phyloP scores from a whole-genome alignment of 257 asterid genomes.

The Nicotiana obtusifolia region DNA sequence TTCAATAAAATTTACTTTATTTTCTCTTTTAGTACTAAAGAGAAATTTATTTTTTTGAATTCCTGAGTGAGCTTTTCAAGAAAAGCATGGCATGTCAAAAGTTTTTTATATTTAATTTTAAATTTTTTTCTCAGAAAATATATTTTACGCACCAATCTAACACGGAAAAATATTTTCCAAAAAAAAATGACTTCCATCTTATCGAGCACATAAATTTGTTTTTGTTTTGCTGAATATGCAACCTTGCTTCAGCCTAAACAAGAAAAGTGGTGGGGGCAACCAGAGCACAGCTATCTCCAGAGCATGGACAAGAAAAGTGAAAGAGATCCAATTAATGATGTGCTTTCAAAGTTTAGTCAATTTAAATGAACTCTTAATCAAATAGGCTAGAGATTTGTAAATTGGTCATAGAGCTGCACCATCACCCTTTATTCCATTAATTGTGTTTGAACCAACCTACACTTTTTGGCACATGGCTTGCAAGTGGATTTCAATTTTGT shows the following conservation, averaged over 20 bases:
- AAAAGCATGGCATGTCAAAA: background rate
- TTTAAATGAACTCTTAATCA: background rate
- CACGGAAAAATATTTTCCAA: too few relatives aligned
- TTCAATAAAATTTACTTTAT: background rate
- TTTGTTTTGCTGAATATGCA: too few relatives aligned
- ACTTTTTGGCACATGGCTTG: slow-evolving; percentile 4
- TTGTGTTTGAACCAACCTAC: background rate
- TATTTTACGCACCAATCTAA: too few relatives aligned
- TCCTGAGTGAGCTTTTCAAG: background rate
- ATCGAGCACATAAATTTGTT: too few relatives aligned
- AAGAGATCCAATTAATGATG: background rate
- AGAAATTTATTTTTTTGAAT: background rate
- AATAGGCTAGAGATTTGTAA: background rate
- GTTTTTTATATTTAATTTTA: background rate
- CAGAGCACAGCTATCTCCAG: background rate
- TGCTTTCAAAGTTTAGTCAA: background rate
- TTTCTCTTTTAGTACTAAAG: background rate
- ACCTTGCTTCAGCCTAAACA: background rate
- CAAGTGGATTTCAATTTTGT: background rate
- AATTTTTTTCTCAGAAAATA: background rate
- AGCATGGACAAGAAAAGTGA: background rate
- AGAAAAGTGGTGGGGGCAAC: background rate
- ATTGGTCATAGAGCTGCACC: background rate
- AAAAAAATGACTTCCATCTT: too few relatives aligned
- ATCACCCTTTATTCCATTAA: background rate